Conservation (phyloP, 106 monocot genomes). For the Amphibolis antarctica region DNA sequence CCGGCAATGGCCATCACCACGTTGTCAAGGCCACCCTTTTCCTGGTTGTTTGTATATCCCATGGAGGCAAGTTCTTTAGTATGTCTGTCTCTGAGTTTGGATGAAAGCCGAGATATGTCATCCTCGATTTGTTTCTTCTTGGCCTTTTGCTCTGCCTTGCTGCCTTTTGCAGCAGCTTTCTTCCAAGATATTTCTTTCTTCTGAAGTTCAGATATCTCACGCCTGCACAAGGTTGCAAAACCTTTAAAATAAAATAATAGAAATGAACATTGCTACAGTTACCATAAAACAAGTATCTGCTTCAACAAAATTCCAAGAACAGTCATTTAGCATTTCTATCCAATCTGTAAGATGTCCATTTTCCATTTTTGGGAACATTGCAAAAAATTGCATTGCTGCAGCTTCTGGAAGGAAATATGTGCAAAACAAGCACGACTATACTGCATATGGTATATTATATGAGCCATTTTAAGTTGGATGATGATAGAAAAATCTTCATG, state of each 20-base stretch:
- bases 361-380: not conserved
- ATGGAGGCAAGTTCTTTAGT: conserved; percentile 40
- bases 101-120: conserved; percentile 36
- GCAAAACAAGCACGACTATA: too few species aligned
- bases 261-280: not conserved
- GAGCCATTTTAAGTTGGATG: too few species aligned
- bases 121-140: conserved; percentile 78
- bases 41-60: conserved; percentile 24
- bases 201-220: conserved; percentile 40
- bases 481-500: too few species aligned
- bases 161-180: conserved; percentile 64
- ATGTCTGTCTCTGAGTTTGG: conserved; percentile 42
- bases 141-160: conserved; percentile 78
- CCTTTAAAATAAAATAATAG: not conserved
- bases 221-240: conserved; percentile 13
- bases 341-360: not conserved
- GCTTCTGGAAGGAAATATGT: too few species aligned
- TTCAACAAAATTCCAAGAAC: not conserved
- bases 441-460: too few species aligned
- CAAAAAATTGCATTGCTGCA: too few species aligned
- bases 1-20: conserved; percentile 64
- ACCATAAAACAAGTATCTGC: not conserved
- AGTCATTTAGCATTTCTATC: not conserved
- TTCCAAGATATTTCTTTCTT: conserved; percentile 51
- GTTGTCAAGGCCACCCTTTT: conserved; percentile 31